Percentiles rank a stretch among this genome's conserved stretches.
Conservation (phyloP, 2,329 filamentous ascomycete species). For the Fusarium musae region DNA sequence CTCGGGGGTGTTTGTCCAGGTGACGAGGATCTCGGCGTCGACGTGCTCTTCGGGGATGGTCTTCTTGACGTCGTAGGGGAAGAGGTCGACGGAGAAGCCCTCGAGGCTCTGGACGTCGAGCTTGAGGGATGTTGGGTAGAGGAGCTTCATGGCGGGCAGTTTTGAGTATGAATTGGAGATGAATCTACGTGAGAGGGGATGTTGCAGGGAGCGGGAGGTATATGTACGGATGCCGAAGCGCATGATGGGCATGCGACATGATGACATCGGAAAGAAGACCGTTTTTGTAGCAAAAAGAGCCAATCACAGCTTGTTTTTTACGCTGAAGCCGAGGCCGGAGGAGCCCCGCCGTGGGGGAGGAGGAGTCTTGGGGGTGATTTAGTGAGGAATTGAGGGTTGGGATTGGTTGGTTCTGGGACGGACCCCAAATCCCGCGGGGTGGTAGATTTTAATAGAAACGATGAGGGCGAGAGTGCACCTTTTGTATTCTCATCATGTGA, state of each 20-base stretch:
- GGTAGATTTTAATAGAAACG: neutral
- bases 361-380: slow-evolving; percentile 17
- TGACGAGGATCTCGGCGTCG: slow-evolving; percentile 70
- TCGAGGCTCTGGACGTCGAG: slow-evolving; percentile 66
- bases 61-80: slow-evolving; percentile 68
- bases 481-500: neutral
- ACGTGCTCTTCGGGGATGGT: slow-evolving; percentile 66
- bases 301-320: neutral
- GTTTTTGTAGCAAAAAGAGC: neutral
- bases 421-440: slow-evolving; percentile 37
- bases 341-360: slow-evolving; percentile 34
- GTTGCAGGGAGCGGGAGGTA: slow-evolving; percentile 19
- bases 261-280: slow-evolving; percentile 40
- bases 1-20: slow-evolving; percentile 68
- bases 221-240: slow-evolving; percentile 31
- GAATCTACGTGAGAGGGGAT: neutral
- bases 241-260: slow-evolving; percentile 14
- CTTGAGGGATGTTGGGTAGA: slow-evolving; percentile 72
- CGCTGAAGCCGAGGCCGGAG: slow-evolving; percentile 18
- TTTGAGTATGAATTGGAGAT: neutral
- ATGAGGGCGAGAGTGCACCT: neutral
- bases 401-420: neutral
- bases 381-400: neutral
- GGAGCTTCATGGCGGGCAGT: slow-evolving; percentile 65
- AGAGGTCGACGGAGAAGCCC: slow-evolving; percentile 67